phyloP scores from a whole-genome alignment of 73 alveolate genomes.

The Paramecium biaurelia region DNA sequence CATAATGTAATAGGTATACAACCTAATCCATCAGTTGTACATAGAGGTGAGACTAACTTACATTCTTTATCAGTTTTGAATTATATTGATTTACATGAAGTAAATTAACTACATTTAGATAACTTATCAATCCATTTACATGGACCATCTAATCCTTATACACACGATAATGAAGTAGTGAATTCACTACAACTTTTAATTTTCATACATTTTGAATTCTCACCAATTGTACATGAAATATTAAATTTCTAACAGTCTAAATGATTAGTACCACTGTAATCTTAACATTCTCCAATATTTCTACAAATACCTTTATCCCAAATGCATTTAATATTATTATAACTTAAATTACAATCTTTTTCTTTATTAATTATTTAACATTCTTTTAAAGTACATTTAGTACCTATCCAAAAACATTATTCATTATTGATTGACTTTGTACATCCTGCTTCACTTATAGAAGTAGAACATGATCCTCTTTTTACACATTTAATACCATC shows the following conservation, averaged over 20 bases:
- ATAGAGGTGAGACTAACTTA: neutral
- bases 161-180: neutral
- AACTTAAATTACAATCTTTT: neutral
- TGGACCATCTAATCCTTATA: constrained; percentile 10
- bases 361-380: neutral
- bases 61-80: neutral
- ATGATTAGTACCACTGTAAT: neutral
- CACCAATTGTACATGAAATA: neutral
- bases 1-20: neutral
- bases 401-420: constrained; percentile 1
- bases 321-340: neutral
- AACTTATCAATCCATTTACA: neutral
- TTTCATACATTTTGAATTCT: neutral
- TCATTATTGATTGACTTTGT: neutral
- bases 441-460: neutral
- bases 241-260: neutral
- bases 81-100: neutral
- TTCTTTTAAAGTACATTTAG: neutral
- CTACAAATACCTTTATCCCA: neutral
- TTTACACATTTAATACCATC: constrained; percentile 9
- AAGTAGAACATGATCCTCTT: neutral
- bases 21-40: neutral
- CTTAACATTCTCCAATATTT: neutral
- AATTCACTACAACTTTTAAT: neutral
- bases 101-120: neutral